phyloP scores from a whole-genome alignment of 306 rosid species.

The Vicia villosa region DNA sequence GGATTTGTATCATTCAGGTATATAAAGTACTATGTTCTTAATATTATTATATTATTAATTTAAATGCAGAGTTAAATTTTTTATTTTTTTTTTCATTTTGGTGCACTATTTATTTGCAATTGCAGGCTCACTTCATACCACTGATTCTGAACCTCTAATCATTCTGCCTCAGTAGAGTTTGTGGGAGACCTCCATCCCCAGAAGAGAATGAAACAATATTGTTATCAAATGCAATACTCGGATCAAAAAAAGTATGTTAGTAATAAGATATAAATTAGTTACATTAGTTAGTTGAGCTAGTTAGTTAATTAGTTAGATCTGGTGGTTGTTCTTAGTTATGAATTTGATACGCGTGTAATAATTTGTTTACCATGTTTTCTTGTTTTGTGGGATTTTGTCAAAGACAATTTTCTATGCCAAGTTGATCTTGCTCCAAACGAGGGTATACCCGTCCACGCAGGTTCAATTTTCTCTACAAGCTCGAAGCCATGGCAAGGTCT shows the following conservation, averaged over 20 bases:
- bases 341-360: no score
- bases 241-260: background rate
- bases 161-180: background rate
- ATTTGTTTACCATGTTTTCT: background rate
- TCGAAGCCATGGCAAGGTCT: slow-evolving; percentile 99
- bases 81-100: background rate
- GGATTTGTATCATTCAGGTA: background rate
- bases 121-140: background rate
- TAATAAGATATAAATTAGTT: no score
- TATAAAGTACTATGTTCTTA: background rate
- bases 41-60: background rate
- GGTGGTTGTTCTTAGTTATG: no score
- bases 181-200: background rate
- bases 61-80: background rate
- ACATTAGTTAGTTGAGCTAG: no score
- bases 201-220: background rate
- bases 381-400: background rate
- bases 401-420: slow-evolving; percentile 56
- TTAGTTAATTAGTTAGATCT: no score
- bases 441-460: slow-evolving; percentile 92
- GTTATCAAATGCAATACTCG: background rate
- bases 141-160: slow-evolving; percentile 1
- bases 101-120: background rate
- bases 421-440: slow-evolving; percentile 88
- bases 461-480: slow-evolving; percentile 87